A percentile compares a stretch with the other conserved stretches of the same genome.
Conservation (phyloP, 2,329 filamentous ascomycete species). For the Neopestalotiopsis clavispora region DNA sequence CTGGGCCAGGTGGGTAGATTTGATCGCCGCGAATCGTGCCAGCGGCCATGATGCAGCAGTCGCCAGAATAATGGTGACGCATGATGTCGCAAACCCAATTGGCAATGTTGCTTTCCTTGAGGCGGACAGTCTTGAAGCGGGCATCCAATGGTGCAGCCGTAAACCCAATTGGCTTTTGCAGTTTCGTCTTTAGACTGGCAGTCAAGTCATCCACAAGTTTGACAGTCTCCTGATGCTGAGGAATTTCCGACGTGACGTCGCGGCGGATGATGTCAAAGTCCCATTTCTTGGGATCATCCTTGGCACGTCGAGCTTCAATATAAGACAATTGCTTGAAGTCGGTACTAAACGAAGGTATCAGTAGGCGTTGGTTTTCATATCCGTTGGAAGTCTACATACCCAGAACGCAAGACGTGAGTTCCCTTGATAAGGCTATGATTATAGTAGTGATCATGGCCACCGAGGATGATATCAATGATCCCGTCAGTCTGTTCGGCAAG, state of each 20-base stretch:
- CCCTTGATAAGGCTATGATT: slow-evolving; percentile 77
- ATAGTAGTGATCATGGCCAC: slow-evolving; percentile 92
- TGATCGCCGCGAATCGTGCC: slow-evolving; percentile 89
- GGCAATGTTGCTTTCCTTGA: slow-evolving; percentile 80
- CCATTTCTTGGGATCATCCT: slow-evolving; percentile 60
- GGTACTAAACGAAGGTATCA: slow-evolving; percentile 48
- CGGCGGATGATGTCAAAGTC: slow-evolving; percentile 78
- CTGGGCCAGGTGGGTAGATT: slow-evolving; percentile 80
- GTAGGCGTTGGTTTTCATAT: neutral
- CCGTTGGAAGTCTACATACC: slow-evolving; percentile 5
- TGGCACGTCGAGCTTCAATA: slow-evolving; percentile 71
- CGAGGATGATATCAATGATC: slow-evolving; percentile 82
- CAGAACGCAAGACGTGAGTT: slow-evolving; percentile 83
- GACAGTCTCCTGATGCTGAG: slow-evolving; percentile 65
- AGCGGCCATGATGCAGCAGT: slow-evolving; percentile 83
- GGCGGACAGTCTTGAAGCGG: slow-evolving; percentile 81
- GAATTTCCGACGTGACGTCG: slow-evolving; percentile 73
- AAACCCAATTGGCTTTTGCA: slow-evolving; percentile 84
- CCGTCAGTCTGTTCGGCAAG: slow-evolving; percentile 76
- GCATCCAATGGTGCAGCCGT: slow-evolving; percentile 83
- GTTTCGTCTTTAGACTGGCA: slow-evolving; percentile 72
- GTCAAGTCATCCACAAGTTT: slow-evolving; percentile 72
- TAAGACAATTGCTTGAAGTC: slow-evolving; percentile 95
- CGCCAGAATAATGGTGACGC: slow-evolving; percentile 79
- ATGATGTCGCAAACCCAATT: slow-evolving; percentile 95